These are phyloP conservation scores for Calvatia gigantea DNA, from an alignment of 768 basidiomycete genomes.

Conservation along the genomic window DNA sequence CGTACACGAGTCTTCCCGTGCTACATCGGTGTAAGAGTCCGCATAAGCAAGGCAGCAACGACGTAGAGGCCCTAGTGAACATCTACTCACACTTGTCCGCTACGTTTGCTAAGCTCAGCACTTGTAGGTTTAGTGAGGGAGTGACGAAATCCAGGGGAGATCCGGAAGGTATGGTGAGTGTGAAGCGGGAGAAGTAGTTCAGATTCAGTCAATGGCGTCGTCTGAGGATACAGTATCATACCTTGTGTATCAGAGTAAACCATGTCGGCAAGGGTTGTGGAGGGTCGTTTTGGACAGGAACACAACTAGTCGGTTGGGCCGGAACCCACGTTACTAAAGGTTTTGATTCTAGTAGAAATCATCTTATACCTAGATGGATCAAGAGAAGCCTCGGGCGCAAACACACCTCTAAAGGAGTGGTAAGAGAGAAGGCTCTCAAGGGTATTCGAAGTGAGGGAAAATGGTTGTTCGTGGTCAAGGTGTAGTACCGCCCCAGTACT, in stretches of 20 bases:
- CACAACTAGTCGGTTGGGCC: neutral
- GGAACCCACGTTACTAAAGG: neutral
- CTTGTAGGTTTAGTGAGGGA: neutral
- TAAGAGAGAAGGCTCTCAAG: neutral
- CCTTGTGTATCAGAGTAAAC: neutral
- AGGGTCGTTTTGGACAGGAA: neutral
- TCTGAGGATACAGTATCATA: neutral
- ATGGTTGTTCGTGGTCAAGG: neutral
- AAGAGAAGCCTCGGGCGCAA: neutral
- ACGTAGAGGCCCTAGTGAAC: neutral
- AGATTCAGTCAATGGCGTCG: neutral
- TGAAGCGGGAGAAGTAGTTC: neutral
- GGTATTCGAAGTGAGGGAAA: neutral
- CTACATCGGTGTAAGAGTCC: neutral
- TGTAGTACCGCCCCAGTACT: neutral
- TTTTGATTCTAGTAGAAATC: too few species aligned
- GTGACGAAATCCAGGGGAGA: neutral
- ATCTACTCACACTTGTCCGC: neutral
- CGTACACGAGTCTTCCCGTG: constrained; percentile 3
- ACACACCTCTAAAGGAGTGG: neutral
- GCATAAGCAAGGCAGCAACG: neutral
- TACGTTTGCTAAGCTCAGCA: neutral
- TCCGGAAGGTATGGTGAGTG: neutral
- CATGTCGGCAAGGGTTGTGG: neutral
- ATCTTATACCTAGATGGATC: too few species aligned